Base-by-base conservation (phyloP, 2,329 filamentous ascomycete species). In the Fusarium sororula region DNA sequence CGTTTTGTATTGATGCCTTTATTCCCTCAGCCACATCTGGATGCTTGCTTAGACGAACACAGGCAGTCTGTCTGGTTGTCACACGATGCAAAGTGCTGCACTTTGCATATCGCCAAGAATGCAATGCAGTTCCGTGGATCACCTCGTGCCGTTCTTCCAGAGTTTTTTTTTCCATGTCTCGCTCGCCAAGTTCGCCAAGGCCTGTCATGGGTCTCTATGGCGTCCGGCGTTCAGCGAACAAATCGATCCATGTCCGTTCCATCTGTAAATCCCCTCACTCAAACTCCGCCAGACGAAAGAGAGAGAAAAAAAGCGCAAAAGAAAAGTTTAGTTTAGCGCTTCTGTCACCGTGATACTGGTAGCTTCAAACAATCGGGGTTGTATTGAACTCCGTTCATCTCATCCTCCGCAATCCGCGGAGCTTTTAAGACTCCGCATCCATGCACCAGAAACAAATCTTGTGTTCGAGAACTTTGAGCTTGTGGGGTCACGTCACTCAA, bases 101-200 rank as follows among this genome's bases (percentile, higher is more conserved):
- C 51, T 37, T 69, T 17, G 39, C 59, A 48, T 45, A 47, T 56
- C 66, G 58, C 67, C 58, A 70, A 70, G 59, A 47, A 50, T 45
- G 60, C 44, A 9, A 68, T 53, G 48, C 51, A 62, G 42, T 42
- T 53, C 41, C 62, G 63, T 72, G 71, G 63, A 70, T 50, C 66
- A 48, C 39, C 24, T 58, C 20, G 66, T 69, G 66, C 67, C 67
- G 67, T 50, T 70, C 59, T 70, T 70, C 59, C 66, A 70, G 58
- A 57, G 39, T 30, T 44, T 45, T 44, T 47, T 42, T 18, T 35
- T 51, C 15, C 22, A 28, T 37, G 50, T 45, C 44, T 42, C 35
- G n/a, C 20, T 35, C 32, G 56, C 56, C 56, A 59, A 59, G 51
- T n/a, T 63, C 65, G 65, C 63, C 63, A 54, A 62, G 65, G 12